Percentiles rank a stretch among this genome's conserved stretches.
Evolutionary conservation across 306 rosid species (phyloP).

Genomic region (Spatholobus suberectus): DNA sequence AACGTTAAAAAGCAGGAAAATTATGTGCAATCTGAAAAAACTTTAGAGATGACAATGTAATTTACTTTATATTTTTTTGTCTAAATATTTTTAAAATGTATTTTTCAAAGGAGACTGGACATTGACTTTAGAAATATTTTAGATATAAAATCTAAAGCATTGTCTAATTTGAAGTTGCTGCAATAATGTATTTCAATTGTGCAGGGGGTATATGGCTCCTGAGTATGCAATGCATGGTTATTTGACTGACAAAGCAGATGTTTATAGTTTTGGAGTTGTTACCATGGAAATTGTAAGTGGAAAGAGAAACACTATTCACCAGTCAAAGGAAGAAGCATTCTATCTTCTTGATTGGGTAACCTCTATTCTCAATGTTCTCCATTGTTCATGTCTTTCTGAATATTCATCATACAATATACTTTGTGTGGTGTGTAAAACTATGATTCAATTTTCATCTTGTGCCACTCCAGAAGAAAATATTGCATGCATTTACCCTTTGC

Average conservation of each 20-base stretch:
- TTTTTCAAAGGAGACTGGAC: not conserved
- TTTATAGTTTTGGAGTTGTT: constrained; percentile 74
- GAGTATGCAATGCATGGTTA: constrained; percentile 74
- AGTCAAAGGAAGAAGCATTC: constrained; percentile 35
- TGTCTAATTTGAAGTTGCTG: not conserved
- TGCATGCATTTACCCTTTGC: not conserved
- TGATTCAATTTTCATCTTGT: not conserved
- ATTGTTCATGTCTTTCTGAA: not conserved
- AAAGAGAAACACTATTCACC: constrained; percentile 50
- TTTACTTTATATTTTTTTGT: not conserved
- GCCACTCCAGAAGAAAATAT: not conserved
- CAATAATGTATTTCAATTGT: not conserved
- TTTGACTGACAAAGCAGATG: constrained; percentile 79
- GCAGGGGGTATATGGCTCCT: constrained; percentile 65
- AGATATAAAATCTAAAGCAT: not conserved
- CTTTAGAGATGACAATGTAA: too few relatives aligned
- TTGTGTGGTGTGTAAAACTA: not conserved
- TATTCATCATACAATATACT: not conserved
- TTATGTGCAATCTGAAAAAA: too few relatives aligned
- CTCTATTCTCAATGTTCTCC: not conserved
- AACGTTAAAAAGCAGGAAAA: too few relatives aligned
- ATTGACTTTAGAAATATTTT: not conserved
- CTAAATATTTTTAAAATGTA: not conserved
- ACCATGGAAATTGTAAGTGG: constrained; percentile 62
- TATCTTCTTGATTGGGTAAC: constrained; percentile 53